These are phyloP conservation scores for Lentinula detonsa DNA, from an alignment of 768 basidiomycete genomes.

Conservation along the genomic window DNA sequence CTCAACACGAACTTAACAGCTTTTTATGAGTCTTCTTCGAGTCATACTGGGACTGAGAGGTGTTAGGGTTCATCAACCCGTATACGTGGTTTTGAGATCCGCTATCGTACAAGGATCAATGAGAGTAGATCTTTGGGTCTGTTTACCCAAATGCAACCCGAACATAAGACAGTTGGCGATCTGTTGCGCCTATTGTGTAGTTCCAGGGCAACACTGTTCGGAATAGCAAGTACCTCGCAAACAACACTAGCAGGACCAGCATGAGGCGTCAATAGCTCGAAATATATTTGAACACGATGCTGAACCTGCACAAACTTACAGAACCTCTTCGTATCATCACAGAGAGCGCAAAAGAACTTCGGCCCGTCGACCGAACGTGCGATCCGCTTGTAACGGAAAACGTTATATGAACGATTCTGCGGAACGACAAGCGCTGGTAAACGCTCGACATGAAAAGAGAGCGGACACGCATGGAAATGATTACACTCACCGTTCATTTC, in stretches of 20 bases:
- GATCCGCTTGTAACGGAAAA: neutral
- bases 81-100: neutral
- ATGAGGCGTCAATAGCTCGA: neutral
- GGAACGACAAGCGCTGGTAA: too few relatives aligned
- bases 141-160: neutral
- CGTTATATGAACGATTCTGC: too few relatives aligned
- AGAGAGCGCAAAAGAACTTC: neutral
- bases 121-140: neutral
- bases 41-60: neutral
- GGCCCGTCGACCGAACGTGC: neutral
- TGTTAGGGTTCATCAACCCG: too few relatives aligned
- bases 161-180: too few relatives aligned
- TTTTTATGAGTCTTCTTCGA: neutral
- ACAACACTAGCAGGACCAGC: too few relatives aligned
- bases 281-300: neutral
- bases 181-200: too few relatives aligned
- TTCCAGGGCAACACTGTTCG: neutral
- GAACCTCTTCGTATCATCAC: neutral
- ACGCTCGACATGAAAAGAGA: too few relatives aligned
- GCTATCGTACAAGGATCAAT: neutral
- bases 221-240: neutral
- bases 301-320: neutral
- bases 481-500: too few relatives aligned
- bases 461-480: too few relatives aligned
- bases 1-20: neutral